phyloP scores from a whole-genome alignment of 2,329 filamentous ascomycete genomes.

The Epichloe brachyelytri region DNA sequence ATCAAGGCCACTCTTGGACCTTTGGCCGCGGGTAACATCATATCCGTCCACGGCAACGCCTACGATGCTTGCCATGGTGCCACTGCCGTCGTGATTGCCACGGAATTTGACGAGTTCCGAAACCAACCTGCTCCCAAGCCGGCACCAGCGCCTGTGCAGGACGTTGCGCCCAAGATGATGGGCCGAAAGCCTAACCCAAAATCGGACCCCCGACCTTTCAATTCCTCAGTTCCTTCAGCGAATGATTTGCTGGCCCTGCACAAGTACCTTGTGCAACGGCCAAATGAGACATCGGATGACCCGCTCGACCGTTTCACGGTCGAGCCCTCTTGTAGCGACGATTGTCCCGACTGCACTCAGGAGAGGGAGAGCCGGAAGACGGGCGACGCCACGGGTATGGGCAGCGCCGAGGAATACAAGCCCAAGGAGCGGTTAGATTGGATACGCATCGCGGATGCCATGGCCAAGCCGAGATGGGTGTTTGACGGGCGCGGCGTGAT shows the following conservation, averaged over 20 bases:
- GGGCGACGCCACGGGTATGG: constrained; percentile 29
- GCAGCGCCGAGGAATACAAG: constrained; percentile 30
- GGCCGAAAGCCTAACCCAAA: constrained; percentile 26
- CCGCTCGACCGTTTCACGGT: constrained; percentile 32
- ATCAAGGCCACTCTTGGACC: constrained; percentile 31
- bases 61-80: constrained; percentile 36
- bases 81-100: constrained; percentile 40
- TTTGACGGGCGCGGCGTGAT: constrained; percentile 45
- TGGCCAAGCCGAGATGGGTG: constrained; percentile 41
- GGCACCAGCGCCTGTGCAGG: constrained; percentile 14
- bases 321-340: constrained; percentile 31
- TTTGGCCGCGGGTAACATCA: constrained; percentile 26
- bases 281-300: constrained; percentile 21
- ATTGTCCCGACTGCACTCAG: constrained; percentile 38
- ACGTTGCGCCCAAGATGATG: constrained; percentile 17
- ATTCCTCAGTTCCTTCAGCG: constrained; percentile 22
- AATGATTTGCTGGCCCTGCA: constrained; percentile 35
- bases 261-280: constrained; percentile 28
- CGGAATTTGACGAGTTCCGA: constrained; percentile 43
- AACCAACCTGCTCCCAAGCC: constrained; percentile 24
- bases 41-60: constrained; percentile 34
- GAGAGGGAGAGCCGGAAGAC: constrained; percentile 24
- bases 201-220: constrained; percentile 35
- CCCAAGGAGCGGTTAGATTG: constrained; percentile 38
- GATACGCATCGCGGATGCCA: constrained; percentile 33